These are phyloP conservation scores for Paragyromitra xinjiangensis DNA, from an alignment of 495 filamentous ascomycete species.

Conservation along the genomic window DNA sequence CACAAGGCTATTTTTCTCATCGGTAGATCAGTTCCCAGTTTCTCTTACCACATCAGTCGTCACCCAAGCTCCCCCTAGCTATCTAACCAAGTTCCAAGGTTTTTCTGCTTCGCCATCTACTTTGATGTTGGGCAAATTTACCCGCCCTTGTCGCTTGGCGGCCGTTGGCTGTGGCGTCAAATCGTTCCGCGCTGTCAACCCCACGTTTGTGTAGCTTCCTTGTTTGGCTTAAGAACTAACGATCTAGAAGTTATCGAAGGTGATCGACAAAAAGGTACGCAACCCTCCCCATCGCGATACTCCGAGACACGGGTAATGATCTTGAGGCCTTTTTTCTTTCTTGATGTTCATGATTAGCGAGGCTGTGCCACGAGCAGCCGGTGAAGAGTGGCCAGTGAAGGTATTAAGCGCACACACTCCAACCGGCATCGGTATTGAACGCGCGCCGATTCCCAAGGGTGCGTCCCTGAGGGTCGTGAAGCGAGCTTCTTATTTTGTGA, in stretches of 20 bases:
- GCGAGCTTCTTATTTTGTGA: not conserved
- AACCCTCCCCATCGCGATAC: not conserved
- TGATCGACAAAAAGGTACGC: not conserved
- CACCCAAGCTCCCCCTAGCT: not conserved
- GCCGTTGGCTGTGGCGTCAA: not conserved
- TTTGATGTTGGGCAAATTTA: not conserved
- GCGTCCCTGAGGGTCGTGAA: not conserved
- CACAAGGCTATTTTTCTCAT: not conserved
- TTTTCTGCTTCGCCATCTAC: not conserved
- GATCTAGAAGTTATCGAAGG: not conserved
- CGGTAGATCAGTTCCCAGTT: conserved; percentile 18
- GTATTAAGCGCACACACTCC: not conserved
- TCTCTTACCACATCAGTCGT: not conserved
- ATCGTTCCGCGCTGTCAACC: not conserved
- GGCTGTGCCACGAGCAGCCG: not conserved
- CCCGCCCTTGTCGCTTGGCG: not conserved
- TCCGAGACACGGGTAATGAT: conserved; percentile 10
- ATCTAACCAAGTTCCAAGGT: conserved; percentile 12
- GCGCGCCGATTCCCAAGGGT: not conserved
- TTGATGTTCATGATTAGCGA: not conserved
- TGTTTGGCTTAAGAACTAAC: conserved; percentile 1
- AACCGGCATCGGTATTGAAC: not conserved
- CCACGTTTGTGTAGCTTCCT: not conserved
- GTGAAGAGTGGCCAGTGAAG: not conserved
- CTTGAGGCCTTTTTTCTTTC: conserved; percentile 3